Evolutionary conservation across 2,329 filamentous ascomycete species (phyloP).

Genomic region (Penicillium frequentans): DNA sequence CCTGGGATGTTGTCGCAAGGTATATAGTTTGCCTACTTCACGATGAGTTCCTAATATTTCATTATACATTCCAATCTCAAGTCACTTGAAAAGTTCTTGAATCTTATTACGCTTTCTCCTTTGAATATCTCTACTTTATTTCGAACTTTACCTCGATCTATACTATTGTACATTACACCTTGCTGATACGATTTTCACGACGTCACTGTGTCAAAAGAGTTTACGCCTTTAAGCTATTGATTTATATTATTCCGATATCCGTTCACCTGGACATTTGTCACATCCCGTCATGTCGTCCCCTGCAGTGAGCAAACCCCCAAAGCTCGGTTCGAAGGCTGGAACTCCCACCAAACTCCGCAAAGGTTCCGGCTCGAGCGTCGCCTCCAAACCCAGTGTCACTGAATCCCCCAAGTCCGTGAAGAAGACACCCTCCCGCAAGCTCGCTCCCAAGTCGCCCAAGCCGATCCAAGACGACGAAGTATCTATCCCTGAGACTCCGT

Average conservation of each 20-base stretch:
- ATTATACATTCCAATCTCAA: constrained; percentile 2
- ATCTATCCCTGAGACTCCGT: constrained; percentile 22
- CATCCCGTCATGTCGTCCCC: constrained; percentile 17
- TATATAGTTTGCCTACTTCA: constrained; percentile 9
- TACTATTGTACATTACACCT: constrained; percentile 7
- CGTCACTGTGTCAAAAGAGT: neutral
- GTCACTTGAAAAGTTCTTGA: neutral
- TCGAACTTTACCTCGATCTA: constrained; percentile 1
- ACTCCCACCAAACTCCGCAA: constrained; percentile 24
- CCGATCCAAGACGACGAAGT: constrained; percentile 20
- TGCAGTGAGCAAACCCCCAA: constrained; percentile 19
- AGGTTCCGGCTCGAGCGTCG: constrained; percentile 22
- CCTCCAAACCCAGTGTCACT: constrained; percentile 16
- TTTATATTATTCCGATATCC: neutral
- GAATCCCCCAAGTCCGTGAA: constrained; percentile 18
- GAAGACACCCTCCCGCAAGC: constrained; percentile 24
- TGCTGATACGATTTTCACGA: constrained; percentile 12
- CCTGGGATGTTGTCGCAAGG: constrained; percentile 2
- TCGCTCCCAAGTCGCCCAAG: constrained; percentile 23
- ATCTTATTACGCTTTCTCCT: neutral
- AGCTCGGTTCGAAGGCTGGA: constrained; percentile 21
- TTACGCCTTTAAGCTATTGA: neutral
- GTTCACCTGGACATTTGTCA: neutral
- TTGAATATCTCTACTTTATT: neutral
- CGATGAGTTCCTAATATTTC: constrained; percentile 2